Evolutionary conservation across 768 basidiomycete genomes (phyloP).

Genomic region (Flagelloscypha sp.): DNA sequence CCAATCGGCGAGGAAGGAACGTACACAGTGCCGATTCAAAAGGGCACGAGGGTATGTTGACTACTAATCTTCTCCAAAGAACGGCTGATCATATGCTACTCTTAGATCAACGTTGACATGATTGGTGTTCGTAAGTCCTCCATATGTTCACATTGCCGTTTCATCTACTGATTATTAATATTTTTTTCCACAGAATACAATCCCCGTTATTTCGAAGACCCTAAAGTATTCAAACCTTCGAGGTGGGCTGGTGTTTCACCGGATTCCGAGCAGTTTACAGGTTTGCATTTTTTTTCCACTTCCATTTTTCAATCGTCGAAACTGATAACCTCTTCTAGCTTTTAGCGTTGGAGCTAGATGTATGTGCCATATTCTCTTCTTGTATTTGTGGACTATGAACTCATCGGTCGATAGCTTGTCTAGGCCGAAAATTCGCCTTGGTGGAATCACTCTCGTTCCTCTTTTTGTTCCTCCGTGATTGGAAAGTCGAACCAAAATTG

Average conservation of each 20-base stretch:
- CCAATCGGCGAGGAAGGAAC: constrained; percentile 31
- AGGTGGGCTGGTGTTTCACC: constrained; percentile 36
- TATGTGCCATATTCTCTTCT: too few relatives aligned
- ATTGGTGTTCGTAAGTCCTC: constrained; percentile 36
- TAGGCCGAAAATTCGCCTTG: constrained; percentile 49
- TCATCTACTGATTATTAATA: too few relatives aligned
- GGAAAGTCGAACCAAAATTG: constrained; percentile 39
- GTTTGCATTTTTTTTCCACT: too few relatives aligned
- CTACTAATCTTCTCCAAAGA: neutral
- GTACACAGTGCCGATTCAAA: constrained; percentile 26
- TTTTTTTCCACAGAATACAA: constrained; percentile 48
- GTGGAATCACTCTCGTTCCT: constrained; percentile 47
- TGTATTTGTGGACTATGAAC: too few relatives aligned
- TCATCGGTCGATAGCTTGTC: constrained; percentile 43
- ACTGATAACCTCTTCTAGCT: too few relatives aligned
- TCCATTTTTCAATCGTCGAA: too few relatives aligned
- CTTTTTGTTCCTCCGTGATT: constrained; percentile 42
- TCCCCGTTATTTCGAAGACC: constrained; percentile 39
- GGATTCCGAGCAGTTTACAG: constrained; percentile 37
- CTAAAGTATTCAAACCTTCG: constrained; percentile 39
- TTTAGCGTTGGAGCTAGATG: too few relatives aligned
- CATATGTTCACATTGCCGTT: too few relatives aligned
- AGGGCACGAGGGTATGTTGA: constrained; percentile 27
- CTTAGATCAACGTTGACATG: constrained; percentile 36
- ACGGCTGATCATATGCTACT: neutral